phyloP scores from a whole-genome alignment of 176 grass and related monocot genomes.

The Alloteropsis semialata region DNA sequence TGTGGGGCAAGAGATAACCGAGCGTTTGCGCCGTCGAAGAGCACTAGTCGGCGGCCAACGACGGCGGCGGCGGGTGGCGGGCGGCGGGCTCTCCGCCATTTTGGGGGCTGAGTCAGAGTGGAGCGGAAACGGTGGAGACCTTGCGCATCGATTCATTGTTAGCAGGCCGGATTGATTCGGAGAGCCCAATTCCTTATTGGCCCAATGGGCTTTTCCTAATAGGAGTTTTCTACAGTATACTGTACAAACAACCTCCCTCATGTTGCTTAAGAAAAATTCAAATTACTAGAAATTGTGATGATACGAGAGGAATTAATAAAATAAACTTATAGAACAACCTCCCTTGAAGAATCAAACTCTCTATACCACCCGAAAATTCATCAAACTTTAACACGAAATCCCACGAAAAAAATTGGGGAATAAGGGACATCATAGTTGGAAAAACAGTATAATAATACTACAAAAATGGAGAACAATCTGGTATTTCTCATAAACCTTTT shows the following conservation, averaged over 20 bases:
- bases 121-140: not conserved
- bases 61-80: not conserved
- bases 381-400: not conserved
- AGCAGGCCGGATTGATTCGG: not conserved
- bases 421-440: not conserved
- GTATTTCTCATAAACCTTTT: not conserved
- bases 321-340: too few species aligned
- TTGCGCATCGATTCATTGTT: not conserved
- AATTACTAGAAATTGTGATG: too few species aligned
- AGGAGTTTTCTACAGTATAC: not conserved
- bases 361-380: not conserved
- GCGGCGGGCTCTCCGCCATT: not conserved
- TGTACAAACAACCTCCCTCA: not conserved
- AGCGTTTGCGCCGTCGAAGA: not conserved
- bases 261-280: too few species aligned
- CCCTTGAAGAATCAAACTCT: too few species aligned
- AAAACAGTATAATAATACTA: not conserved
- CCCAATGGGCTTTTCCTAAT: not conserved
- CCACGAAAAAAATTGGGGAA: not conserved
- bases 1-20: not conserved
- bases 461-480: not conserved
- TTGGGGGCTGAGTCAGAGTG: not conserved
- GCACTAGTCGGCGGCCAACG: not conserved
- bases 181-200: not conserved
- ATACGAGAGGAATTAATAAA: too few species aligned